Evolutionary conservation across 2,329 filamentous ascomycete species (phyloP).

Genomic region (Fusarium sp.): DNA sequence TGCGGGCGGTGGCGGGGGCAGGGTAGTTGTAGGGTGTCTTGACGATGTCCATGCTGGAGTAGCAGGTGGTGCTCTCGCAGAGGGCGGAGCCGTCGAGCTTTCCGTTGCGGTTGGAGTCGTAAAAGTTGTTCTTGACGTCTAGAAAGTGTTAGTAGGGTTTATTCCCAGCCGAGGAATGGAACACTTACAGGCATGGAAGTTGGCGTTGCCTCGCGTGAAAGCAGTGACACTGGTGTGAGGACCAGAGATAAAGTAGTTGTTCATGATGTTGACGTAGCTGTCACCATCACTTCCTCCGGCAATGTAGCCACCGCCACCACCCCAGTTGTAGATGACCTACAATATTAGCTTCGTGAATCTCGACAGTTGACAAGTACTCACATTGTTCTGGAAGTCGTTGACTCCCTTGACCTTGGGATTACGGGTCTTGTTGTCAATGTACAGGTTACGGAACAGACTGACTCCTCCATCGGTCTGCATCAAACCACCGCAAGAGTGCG

Average conservation of each 20-base stretch:
- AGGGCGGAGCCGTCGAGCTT: slow-evolving; percentile 60
- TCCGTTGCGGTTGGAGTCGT: slow-evolving; percentile 63
- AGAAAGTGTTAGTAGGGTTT: not conserved
- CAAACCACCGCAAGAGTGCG: slow-evolving; percentile 64
- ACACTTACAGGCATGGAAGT: slow-evolving; percentile 61
- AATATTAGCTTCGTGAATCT: not conserved
- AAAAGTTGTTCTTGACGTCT: slow-evolving; percentile 64
- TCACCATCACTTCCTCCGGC: slow-evolving; percentile 61
- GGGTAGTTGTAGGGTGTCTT: slow-evolving; percentile 57
- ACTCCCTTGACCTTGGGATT: slow-evolving; percentile 69
- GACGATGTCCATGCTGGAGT: slow-evolving; percentile 60
- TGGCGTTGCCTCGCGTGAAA: slow-evolving; percentile 66
- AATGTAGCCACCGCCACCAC: slow-evolving; percentile 65
- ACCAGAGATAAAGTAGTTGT: slow-evolving; percentile 69
- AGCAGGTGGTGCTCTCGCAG: slow-evolving; percentile 56
- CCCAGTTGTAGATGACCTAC: slow-evolving; percentile 67
- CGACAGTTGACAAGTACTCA: not conserved
- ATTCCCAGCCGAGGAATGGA: not conserved
- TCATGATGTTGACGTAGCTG: slow-evolving; percentile 64
- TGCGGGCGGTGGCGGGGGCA: slow-evolving; percentile 53
- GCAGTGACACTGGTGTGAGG: slow-evolving; percentile 61
- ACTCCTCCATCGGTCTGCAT: slow-evolving; percentile 63
- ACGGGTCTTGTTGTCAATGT: slow-evolving; percentile 68
- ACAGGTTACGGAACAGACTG: slow-evolving; percentile 65
- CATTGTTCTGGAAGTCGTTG: slow-evolving; percentile 64